Evolutionary conservation across 129 eudicot species (phyloP).

Genomic region (Dittrichia graveolens): DNA sequence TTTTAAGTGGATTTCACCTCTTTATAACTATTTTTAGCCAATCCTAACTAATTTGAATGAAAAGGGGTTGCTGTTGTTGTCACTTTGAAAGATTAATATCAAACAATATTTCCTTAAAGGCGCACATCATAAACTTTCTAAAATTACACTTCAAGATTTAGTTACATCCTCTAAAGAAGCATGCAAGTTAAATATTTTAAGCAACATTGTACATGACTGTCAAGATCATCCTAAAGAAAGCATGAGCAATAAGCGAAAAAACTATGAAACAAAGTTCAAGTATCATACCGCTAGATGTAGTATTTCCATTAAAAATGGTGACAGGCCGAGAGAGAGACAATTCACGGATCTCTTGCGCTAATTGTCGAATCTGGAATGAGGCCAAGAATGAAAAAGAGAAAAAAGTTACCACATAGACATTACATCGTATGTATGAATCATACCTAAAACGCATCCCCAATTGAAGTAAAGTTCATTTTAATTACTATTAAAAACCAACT

Average conservation of each 20-base stretch:
- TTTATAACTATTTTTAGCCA: neutral
- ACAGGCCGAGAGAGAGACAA: slow-evolving; percentile 71
- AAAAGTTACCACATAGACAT: slow-evolving; percentile 15
- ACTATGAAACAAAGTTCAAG: neutral
- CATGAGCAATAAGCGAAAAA: neutral
- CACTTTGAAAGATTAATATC: neutral
- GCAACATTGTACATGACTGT: slow-evolving; percentile 9
- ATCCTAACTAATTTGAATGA: neutral
- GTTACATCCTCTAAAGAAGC: neutral
- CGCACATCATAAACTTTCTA: neutral
- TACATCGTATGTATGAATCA: neutral
- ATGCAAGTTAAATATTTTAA: slow-evolving; percentile 4
- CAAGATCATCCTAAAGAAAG: neutral
- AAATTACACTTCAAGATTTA: neutral
- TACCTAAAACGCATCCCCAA: neutral
- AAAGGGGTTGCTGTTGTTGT: neutral
- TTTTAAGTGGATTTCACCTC: neutral
- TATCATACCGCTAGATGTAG: slow-evolving; percentile 61
- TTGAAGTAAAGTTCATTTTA: neutral
- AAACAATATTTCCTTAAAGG: neutral
- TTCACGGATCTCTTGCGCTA: slow-evolving; percentile 88
- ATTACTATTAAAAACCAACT: neutral
- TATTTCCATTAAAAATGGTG: slow-evolving; percentile 62
- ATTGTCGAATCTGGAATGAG: slow-evolving; percentile 63
- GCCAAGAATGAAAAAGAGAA: slow-evolving; percentile 1